Percentiles rank a stretch among this genome's conserved stretches.
These are phyloP conservation scores for Cubamyces lactineus DNA, from an alignment of 768 basidiomycete genomes.

Conservation along the genomic window DNA sequence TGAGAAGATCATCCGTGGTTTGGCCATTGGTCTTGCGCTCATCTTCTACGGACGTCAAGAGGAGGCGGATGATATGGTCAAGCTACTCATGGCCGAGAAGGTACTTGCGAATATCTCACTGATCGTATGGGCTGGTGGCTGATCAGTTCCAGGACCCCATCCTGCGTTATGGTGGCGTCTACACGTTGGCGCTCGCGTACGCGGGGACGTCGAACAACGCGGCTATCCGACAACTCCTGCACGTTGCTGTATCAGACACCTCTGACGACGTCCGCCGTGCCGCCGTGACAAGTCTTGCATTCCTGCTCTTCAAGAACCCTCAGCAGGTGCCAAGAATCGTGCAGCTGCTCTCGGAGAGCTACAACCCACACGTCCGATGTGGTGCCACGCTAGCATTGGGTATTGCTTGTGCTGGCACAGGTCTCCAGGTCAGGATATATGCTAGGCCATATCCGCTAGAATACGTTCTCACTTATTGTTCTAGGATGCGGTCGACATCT, in stretches of 20 bases:
- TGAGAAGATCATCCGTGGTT: slow-evolving; percentile 97
- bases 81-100: slow-evolving; percentile 81
- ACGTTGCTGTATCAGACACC: slow-evolving; percentile 97
- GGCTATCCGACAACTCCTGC: slow-evolving; percentile 88
- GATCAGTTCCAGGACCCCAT: slow-evolving; percentile 72
- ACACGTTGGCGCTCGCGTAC: slow-evolving; percentile 94
- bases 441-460: too few species aligned
- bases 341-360: slow-evolving; percentile 95
- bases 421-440: slow-evolving; percentile 67
- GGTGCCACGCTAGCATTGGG: slow-evolving; percentile 96
- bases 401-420: slow-evolving; percentile 97
- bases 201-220: slow-evolving; percentile 95
- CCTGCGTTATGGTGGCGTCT: slow-evolving; percentile 96
- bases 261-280: slow-evolving; percentile 97
- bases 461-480: not conserved
- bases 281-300: slow-evolving; percentile 94
- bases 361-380: slow-evolving; percentile 98
- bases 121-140: not conserved
- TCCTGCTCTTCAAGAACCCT: slow-evolving; percentile 96
- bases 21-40: slow-evolving; percentile 91
- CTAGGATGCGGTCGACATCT: slow-evolving; percentile 92
- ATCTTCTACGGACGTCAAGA: slow-evolving; percentile 93
- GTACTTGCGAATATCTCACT: slow-evolving; percentile 43
- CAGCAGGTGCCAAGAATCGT: slow-evolving; percentile 96
- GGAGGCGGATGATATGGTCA: slow-evolving; percentile 85